A percentile compares a stretch with the other conserved stretches of the same genome.
Evolutionary conservation across 2,329 filamentous ascomycete species (phyloP).

Genomic region (Teratosphaeria gauchensis): DNA sequence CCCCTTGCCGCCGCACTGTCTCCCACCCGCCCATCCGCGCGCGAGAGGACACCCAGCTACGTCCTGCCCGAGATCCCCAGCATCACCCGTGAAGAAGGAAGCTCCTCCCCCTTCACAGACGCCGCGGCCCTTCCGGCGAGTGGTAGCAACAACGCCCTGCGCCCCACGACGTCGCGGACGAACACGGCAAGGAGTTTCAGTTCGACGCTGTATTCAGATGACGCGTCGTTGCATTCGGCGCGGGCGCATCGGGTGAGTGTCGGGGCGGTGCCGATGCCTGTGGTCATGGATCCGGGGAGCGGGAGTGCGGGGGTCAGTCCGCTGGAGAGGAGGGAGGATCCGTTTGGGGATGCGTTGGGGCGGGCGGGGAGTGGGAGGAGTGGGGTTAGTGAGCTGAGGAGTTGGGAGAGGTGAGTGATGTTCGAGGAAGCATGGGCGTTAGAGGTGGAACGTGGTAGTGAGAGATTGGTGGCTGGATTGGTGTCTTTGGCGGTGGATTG

Average conservation of each 20-base stretch:
- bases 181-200: not conserved
- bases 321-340: not conserved
- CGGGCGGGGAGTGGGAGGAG: not conserved
- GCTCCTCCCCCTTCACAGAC: not conserved
- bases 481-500: no score
- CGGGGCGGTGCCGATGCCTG: not conserved
- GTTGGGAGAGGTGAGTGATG: not conserved
- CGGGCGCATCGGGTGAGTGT: not conserved
- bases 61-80: conserved; percentile 5
- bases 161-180: not conserved
- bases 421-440: no score
- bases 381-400: not conserved
- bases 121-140: not conserved
- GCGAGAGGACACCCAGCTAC: conserved; percentile 6
- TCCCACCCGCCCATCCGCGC: not conserved
- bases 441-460: no score
- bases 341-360: not conserved
- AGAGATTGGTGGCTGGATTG: no score
- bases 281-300: not conserved
- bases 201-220: not conserved
- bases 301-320: not conserved
- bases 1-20: not conserved
- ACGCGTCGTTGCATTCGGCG: not conserved
- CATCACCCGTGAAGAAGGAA: conserved; percentile 12
- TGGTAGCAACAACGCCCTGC: not conserved